Evolutionary conservation across 1,284 basidiomycete genomes (phyloP).

Genomic region (Phellinidium pouzarii): DNA sequence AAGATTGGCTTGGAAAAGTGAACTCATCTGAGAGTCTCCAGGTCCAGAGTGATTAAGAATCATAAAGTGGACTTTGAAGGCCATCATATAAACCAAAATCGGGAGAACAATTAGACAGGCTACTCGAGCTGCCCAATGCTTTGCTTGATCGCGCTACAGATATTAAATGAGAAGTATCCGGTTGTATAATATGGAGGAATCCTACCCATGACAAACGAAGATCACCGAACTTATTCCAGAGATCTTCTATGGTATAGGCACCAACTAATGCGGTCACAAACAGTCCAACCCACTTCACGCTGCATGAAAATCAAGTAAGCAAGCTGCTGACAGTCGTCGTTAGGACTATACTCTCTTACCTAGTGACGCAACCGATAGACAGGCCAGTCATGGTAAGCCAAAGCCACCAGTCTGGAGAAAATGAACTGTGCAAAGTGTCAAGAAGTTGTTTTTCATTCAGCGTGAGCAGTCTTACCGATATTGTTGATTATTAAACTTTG

Average conservation of each 20-base stretch:
- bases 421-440: constrained; percentile 49
- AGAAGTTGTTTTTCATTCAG: constrained; percentile 11
- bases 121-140: constrained; percentile 89
- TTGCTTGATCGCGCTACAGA: constrained; percentile 68
- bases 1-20: constrained; percentile 96
- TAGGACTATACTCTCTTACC: constrained; percentile 35
- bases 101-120: constrained; percentile 86
- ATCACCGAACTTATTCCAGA: constrained; percentile 99
- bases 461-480: constrained; percentile 56
- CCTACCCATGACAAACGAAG: constrained; percentile 83
- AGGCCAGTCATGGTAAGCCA: constrained; percentile 89
- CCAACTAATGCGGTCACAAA: constrained; percentile 95
- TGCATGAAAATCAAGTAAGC: constrained; percentile 26
- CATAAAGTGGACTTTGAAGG: constrained; percentile 95
- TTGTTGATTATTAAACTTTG: constrained; percentile 97
- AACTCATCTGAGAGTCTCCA: constrained; percentile 98
- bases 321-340: neutral
- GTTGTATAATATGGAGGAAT: neutral
- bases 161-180: constrained; percentile 15
- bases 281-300: constrained; percentile 95
- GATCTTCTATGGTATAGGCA: constrained; percentile 93
- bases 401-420: constrained; percentile 94
- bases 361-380: constrained; percentile 93
- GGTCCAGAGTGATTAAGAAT: constrained; percentile 92
- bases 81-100: constrained; percentile 85